These are phyloP conservation scores for Boletales sp. DNA, from an alignment of 768 basidiomycete genomes.

Conservation along the genomic window DNA sequence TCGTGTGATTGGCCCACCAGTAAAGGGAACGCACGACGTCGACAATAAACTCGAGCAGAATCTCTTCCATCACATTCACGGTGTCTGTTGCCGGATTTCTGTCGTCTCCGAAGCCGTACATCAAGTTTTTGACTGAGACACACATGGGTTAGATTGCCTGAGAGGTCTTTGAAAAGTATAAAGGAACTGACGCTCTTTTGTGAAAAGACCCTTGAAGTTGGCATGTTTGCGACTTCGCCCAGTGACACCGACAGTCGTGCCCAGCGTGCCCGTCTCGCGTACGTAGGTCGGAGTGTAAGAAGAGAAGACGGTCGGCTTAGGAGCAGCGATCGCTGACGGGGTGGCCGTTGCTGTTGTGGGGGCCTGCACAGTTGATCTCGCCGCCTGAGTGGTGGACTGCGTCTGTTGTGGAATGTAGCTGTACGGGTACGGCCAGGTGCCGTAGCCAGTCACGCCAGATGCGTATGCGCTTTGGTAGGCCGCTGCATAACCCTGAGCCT, in stretches of 20 bases:
- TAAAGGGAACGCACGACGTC: slow-evolving; percentile 66
- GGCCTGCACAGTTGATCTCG: slow-evolving; percentile 27
- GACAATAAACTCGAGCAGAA: slow-evolving; percentile 84
- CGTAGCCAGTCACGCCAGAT: slow-evolving; percentile 66
- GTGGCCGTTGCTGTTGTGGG: slow-evolving; percentile 30
- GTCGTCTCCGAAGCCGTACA: slow-evolving; percentile 95
- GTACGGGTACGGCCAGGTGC: slow-evolving; percentile 68
- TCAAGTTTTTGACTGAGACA: slow-evolving; percentile 67
- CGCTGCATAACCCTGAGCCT: slow-evolving; percentile 47
- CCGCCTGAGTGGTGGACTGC: slow-evolving; percentile 22
- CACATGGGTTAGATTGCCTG: slow-evolving; percentile 12
- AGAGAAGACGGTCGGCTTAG: slow-evolving; percentile 48
- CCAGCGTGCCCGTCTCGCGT: slow-evolving; percentile 42
- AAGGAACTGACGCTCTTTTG: slow-evolving; percentile 67
- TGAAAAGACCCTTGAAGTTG: slow-evolving; percentile 70
- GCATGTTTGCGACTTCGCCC: slow-evolving; percentile 61
- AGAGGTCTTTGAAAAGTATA: neutral
- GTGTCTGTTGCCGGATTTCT: slow-evolving; percentile 84
- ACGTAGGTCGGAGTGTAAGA: slow-evolving; percentile 51
- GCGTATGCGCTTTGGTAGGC: slow-evolving; percentile 47
- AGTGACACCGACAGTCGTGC: slow-evolving; percentile 37
- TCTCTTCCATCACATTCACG: slow-evolving; percentile 91
- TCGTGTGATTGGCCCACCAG: slow-evolving; percentile 3
- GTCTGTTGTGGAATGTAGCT: slow-evolving; percentile 47
- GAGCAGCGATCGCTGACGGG: slow-evolving; percentile 28